Evolutionary conservation across 495 filamentous ascomycete species (phyloP).

Genomic region (Tuber borchii): DNA sequence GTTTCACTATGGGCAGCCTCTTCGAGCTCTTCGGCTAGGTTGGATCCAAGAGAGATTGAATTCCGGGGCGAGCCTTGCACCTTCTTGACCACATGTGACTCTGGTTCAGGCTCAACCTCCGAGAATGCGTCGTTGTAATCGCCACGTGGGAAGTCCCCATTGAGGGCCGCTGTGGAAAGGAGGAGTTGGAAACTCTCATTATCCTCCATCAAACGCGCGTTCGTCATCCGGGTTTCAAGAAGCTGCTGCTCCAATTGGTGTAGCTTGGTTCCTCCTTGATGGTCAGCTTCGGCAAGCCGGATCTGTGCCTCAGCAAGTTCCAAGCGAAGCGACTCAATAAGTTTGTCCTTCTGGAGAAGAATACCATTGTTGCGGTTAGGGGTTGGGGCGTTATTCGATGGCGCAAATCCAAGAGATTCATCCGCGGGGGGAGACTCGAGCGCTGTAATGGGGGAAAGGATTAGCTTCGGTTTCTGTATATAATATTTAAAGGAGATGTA

Average conservation of each 20-base stretch:
- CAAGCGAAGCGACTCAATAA: conserved; percentile 84
- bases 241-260: conserved; percentile 82
- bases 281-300: conserved; percentile 89
- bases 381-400: conserved; percentile 77
- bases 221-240: conserved; percentile 84
- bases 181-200: conserved; percentile 96
- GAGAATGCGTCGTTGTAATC: conserved; percentile 55
- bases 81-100: conserved; percentile 34
- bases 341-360: conserved; percentile 85
- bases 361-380: conserved; percentile 69
- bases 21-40: conserved; percentile 84
- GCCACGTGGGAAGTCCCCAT: conserved; percentile 81
- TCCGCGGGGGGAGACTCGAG: conserved; percentile 42
- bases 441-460: conserved; percentile 47
- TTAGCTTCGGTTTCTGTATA: conserved; percentile 44
- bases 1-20: conserved; percentile 52
- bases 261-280: conserved; percentile 74
- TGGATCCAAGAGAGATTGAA: conserved; percentile 49
- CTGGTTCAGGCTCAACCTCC: conserved; percentile 41
- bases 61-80: conserved; percentile 38
- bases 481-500: conserved; percentile 29
- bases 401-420: conserved; percentile 73
- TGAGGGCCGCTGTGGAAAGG: conserved; percentile 84
- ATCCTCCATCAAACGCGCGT: conserved; percentile 93
- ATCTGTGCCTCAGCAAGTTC: conserved; percentile 93